phyloP scores from a whole-genome alignment of 371 early-diverging fungal species.

The Mortierella sp. region DNA sequence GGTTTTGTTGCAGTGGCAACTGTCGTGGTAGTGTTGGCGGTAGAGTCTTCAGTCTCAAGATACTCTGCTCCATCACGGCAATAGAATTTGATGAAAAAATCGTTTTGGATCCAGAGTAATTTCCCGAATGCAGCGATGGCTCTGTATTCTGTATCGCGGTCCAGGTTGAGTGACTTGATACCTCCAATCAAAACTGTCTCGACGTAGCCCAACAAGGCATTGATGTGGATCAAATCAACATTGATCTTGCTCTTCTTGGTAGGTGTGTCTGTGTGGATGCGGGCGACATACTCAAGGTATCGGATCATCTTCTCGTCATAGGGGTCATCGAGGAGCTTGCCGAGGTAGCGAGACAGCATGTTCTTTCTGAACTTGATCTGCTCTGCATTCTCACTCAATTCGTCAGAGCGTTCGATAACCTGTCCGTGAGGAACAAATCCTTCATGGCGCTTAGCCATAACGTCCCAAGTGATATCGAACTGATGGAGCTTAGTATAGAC shows the following conservation, averaged over 20 bases:
- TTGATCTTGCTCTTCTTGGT: constrained; percentile 78
- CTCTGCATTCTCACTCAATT: constrained; percentile 71
- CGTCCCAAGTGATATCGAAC: constrained; percentile 75
- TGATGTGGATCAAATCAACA: constrained; percentile 87
- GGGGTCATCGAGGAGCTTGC: constrained; percentile 77
- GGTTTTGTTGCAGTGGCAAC: background rate
- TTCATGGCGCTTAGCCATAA: constrained; percentile 76
- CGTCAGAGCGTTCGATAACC: constrained; percentile 57
- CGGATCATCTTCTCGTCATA: constrained; percentile 81
- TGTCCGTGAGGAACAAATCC: constrained; percentile 65
- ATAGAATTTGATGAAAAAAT: constrained; percentile 86
- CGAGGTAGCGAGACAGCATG: constrained; percentile 79
- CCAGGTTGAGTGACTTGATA: constrained; percentile 70
- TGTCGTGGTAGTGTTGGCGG: background rate
- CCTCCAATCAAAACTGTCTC: constrained; percentile 74
- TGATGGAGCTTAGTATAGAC: constrained; percentile 74
- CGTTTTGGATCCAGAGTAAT: constrained; percentile 91
- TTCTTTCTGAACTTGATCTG: constrained; percentile 89
- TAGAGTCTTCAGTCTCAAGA: background rate
- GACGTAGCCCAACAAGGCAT: constrained; percentile 83
- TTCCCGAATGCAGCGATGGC: constrained; percentile 84
- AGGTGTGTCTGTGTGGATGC: constrained; percentile 80
- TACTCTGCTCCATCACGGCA: constrained; percentile 66
- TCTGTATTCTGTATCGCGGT: constrained; percentile 66
- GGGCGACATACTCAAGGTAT: constrained; percentile 85